Conservation (phyloP, 2,329 filamentous ascomycete genomes). For the Remersonia thermophila region DNA sequence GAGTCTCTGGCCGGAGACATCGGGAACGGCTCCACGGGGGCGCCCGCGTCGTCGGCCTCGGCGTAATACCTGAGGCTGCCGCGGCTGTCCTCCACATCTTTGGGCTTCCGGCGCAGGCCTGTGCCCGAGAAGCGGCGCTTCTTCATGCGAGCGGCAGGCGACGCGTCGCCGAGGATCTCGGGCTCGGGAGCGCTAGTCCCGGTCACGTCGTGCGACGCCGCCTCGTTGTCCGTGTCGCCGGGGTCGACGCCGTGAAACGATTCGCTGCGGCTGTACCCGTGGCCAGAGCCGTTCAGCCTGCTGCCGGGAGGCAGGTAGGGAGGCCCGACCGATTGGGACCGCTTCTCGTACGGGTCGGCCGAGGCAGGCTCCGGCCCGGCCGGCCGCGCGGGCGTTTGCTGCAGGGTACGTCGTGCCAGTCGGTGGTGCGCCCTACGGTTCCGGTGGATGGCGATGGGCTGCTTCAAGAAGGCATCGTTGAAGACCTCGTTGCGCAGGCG, state of each 20-base stretch:
- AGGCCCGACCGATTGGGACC: slow-evolving; percentile 3
- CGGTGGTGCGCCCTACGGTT: slow-evolving; percentile 51
- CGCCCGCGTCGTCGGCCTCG: slow-evolving; percentile 70
- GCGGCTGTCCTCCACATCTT: slow-evolving; percentile 56
- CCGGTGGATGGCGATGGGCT: slow-evolving; percentile 68
- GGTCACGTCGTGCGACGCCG: slow-evolving; percentile 40
- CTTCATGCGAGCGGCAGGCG: slow-evolving; percentile 29
- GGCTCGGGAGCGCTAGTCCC: slow-evolving; percentile 54
- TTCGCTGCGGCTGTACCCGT: slow-evolving; percentile 18
- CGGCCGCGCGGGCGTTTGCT: slow-evolving; percentile 30
- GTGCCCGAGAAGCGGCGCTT: slow-evolving; percentile 78
- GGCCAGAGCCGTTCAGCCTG: slow-evolving; percentile 5
- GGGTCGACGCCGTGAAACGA: slow-evolving; percentile 10
- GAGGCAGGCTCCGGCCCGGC: slow-evolving; percentile 34
- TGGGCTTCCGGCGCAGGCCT: slow-evolving; percentile 61
- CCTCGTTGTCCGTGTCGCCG: slow-evolving; percentile 22
- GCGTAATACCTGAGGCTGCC: slow-evolving; percentile 86
- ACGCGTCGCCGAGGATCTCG: slow-evolving; percentile 37
- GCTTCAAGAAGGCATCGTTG: slow-evolving; percentile 79
- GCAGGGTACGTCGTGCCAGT: slow-evolving; percentile 41
- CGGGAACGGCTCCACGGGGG: slow-evolving; percentile 21
- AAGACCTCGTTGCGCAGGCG: slow-evolving; percentile 81
- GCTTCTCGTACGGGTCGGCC: slow-evolving; percentile 11
- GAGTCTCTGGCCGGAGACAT: neutral
- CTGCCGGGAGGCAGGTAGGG: slow-evolving; percentile 3